Base-by-base conservation (phyloP, 148 eudicot genomes). In the Cornus florida region DNA sequence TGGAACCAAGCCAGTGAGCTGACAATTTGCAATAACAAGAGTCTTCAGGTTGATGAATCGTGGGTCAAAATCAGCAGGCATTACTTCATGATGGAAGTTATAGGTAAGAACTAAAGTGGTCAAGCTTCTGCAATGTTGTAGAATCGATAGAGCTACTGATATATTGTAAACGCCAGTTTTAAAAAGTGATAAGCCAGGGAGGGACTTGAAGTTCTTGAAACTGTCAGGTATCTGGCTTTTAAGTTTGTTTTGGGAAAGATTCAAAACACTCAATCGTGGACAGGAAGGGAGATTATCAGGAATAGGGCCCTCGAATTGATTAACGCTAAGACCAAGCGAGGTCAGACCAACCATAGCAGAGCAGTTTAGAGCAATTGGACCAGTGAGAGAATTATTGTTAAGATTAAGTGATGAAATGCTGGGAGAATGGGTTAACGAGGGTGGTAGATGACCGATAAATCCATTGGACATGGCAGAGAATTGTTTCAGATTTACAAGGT, bases 371-470 rank as follows among this genome's bases (percentile, higher is more conserved):
- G 53, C 38, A 62, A 84, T 74, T 10, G 24, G 64, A 32, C 81
- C 86, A 38, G 38, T 22, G 60, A 84, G 56, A 41, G 86, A 84
- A 70, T 84, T 84, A 71, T 84, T 84, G 69, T 80, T 77, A 10
- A 84, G 73, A 38, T 56, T 77, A 64, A 84, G 75, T 5, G 71
- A 73, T 64, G 22, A 31, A 56, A 84, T 53, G 28, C 80, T 64
- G 0, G 24, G 79, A 1, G 84, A 84, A 69, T 81, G 81, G 0
- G 73, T 57, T 72, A 84, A 74, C 11, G 86, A 73, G 2, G 4
- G 6, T 0, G 86, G 86, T 31, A 84, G 66, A 8, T 22, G 16
- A 23, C 86, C 86, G 46, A 2, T 68, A 77, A 84, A 84, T 46
- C 23, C 50, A 74, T 81, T 84, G 4, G 86, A 77, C 10, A 75